Base-by-base conservation (phyloP, 1,284 basidiomycete genomes). In the Ustilago tritici region DNA sequence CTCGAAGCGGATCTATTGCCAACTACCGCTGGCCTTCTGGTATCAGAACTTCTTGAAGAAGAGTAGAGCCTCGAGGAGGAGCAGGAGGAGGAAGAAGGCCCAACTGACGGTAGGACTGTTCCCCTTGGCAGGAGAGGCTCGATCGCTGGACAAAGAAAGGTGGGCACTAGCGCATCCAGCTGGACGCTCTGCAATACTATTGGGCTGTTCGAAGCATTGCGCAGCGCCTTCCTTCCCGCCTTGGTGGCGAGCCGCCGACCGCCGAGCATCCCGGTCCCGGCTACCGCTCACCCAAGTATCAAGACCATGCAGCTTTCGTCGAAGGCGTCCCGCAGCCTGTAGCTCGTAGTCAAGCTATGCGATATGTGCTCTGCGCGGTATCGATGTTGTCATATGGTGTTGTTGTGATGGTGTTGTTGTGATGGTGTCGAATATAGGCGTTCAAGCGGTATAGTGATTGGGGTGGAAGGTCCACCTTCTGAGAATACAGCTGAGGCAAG, bases 241-340 rank as follows among this genome's bases (percentile, higher is more conserved):
- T 55, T 56, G 41, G 58, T 58, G 61, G 61, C 65, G 50, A 65
- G 12, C 50, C 55, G 49, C 49, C 65, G 52, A 56, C 61, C 70
- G 58, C 61, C 65, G 57, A 73, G 61, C 70, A 73, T 73, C 57
- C 52, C 61, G 59, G 61, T 62, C 55, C 34, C 61, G 55, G 58
- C 65, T 65, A 67, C 70, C 62, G 61, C 65, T 52, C 17, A 23
- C 11, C 49, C 43, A 4, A 56, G 28, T 49, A 52, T 49, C 50
- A 46, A 60, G 50, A 36, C n/a, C 70, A 73, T 73, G 70, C 65
- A 65, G 61, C 32, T 47, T 10, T 32, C 14, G 34, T 31, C 19
- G 35, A 17, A 46, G 40, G 11, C 3, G 49, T 32, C 49, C 5
- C 34, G 15, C 2, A 49, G 34, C 3, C 32, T 38, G 10, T 47